Evolutionary conservation across 2,329 filamentous ascomycete genomes (phyloP).

Genomic region (Trichoderma aggressivum): DNA sequence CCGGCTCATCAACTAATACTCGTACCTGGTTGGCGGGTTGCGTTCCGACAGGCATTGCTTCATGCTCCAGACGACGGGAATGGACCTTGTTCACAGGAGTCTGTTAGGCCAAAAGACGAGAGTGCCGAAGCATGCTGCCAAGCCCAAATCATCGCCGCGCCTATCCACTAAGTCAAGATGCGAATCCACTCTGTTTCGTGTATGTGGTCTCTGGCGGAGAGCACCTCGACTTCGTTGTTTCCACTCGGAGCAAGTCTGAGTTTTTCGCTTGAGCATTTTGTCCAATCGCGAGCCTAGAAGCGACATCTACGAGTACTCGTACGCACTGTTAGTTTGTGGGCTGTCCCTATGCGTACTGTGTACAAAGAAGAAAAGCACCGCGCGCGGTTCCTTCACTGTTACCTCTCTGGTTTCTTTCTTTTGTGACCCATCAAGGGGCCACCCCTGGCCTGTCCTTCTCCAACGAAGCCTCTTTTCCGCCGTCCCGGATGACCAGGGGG

Average conservation of each 20-base stretch:
- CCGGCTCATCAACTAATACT: neutral
- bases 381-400: neutral
- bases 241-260: neutral
- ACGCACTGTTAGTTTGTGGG: neutral
- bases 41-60: neutral
- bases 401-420: neutral
- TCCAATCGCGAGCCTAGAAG: neutral
- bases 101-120: neutral
- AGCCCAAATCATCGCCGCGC: slow-evolving; percentile 1
- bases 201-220: slow-evolving; percentile 12
- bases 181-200: slow-evolving; percentile 16
- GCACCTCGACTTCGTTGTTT: neutral
- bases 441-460: slow-evolving; percentile 11
- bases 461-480: slow-evolving; percentile 24
- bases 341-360: neutral
- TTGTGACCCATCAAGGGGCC: neutral
- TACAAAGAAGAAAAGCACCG: neutral
- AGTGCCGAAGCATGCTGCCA: neutral
- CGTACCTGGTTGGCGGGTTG: neutral
- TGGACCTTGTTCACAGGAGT: neutral
- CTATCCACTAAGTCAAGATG: slow-evolving; percentile 7
- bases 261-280: neutral
- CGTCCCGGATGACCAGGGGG: slow-evolving; percentile 26
- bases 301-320: neutral
- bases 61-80: neutral